Base-by-base conservation (phyloP, 441 rosid species). In the Gossypium aridum region DNA sequence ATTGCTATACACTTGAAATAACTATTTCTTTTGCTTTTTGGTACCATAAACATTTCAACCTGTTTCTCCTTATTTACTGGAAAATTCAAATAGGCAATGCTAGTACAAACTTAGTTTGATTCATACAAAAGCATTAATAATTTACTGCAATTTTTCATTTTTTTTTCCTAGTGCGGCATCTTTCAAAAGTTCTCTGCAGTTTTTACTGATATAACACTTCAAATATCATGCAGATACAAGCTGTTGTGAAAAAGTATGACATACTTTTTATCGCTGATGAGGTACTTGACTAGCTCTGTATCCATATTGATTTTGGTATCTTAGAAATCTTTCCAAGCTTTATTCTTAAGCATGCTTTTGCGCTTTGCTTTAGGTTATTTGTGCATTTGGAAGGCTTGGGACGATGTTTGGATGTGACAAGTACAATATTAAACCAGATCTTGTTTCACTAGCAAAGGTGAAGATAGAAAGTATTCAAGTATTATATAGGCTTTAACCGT, bases 371-470 rank as follows among this genome's bases (percentile, higher is more conserved):
- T 73, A 96, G 99, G 99, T 96, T 39, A 92, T 96, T n/a, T 92
- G 98, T 85, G 99, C 97, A 67, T 96, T 96, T 87, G 99, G 99
- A 81, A 88, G 99, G 82, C 96, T 96, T 37, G 99, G 99, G 16
- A 88, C 97, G n/a, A 93, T 92, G 98, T 96, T 75, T 83, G 99
- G 99, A 2, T 84, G 92, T 79, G 98, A 93, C 83, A 92, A 91
- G 80, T 96, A 88, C 89, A 85, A 87, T 83, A 89, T 91, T 34
- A 87, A 89, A 80, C 92, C 96, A 6, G 97, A 96, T 76, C 97
- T 93, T 80, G 97, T 96, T 53, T 81, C 97, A 55, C 3, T 96
- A 45, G 99, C 97, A 20, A 93, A 96, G 97, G 99, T 92, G 80
- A 83, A 77, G 56, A 43, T 61, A 17, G 1, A 70, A 73, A 16